Conservation (phyloP, 1,284 basidiomycete species). For the Porogramme epimiltina region DNA sequence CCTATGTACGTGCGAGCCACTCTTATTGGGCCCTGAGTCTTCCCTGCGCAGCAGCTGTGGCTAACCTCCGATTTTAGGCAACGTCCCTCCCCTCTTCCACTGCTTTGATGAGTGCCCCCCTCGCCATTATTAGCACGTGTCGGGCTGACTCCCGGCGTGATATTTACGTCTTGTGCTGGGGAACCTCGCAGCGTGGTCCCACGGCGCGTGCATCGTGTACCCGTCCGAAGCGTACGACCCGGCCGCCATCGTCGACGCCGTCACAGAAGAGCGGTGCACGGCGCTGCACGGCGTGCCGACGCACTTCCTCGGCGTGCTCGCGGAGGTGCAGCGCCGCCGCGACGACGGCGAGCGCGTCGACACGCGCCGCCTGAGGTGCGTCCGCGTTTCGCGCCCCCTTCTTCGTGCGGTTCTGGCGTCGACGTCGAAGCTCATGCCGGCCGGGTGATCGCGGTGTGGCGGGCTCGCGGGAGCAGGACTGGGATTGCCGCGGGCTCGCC, state of each 20-base stretch:
- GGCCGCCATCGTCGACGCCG: conserved; percentile 62
- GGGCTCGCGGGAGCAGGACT: conserved; percentile 45
- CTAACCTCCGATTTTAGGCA: conserved; percentile 46
- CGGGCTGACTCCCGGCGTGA: conserved; percentile 4
- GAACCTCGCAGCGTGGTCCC: conserved; percentile 79
- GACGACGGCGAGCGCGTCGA: conserved; percentile 48
- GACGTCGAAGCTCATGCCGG: neutral
- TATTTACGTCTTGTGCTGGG: conserved; percentile 73
- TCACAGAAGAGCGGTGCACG: conserved; percentile 69
- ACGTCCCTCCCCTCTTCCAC: conserved; percentile 81
- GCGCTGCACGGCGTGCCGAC: conserved; percentile 85
- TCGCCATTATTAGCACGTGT: neutral
- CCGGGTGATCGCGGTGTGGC: neutral
- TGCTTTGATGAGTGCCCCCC: conserved; percentile 79
- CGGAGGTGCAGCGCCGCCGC: conserved; percentile 60
- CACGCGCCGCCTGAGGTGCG: conserved; percentile 54
- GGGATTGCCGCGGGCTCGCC: conserved; percentile 82
- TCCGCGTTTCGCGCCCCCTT: neutral
- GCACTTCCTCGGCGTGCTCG: conserved; percentile 76
- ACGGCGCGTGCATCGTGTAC: conserved; percentile 77
- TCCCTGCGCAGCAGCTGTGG: too few relatives aligned
- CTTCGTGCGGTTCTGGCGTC: too few relatives aligned
- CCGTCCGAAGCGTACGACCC: conserved; percentile 70
- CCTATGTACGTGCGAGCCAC: conserved; percentile 59
- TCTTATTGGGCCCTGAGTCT: too few relatives aligned